Evolutionary conservation across 2,329 filamentous ascomycete genomes (phyloP).

Genomic region (Xylaria hypoxylon): DNA sequence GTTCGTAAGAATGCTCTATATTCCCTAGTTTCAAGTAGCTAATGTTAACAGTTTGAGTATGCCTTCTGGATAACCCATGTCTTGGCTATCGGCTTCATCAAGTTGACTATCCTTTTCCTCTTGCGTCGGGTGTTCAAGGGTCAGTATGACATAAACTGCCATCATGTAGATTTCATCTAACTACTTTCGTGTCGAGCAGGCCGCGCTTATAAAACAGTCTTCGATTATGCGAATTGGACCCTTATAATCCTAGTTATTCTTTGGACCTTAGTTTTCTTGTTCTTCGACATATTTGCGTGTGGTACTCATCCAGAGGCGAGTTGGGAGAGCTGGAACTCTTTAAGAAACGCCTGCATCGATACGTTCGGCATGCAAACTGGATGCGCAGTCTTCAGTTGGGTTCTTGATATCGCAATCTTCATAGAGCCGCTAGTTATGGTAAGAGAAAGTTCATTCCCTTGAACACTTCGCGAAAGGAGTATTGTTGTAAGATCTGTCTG

Average conservation of each 20-base stretch:
- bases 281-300: conserved; percentile 7
- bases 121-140: conserved; percentile 7
- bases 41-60: conserved; percentile 8
- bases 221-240: conserved; percentile 11
- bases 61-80: conserved; percentile 15
- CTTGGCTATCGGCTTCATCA: conserved; percentile 5
- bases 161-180: too few relatives aligned
- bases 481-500: too few relatives aligned
- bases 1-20: too few relatives aligned
- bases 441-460: not conserved
- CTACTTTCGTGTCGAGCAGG: not conserved
- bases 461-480: too few relatives aligned
- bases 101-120: conserved; percentile 1
- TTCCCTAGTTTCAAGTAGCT: too few relatives aligned
- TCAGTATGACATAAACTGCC: not conserved
- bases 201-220: not conserved
- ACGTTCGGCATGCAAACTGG: conserved; percentile 7
- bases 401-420: conserved; percentile 9
- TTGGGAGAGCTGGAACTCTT: not conserved
- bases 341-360: not conserved
- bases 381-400: conserved; percentile 10
- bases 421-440: conserved; percentile 17
- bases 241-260: conserved; percentile 6
- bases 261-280: conserved; percentile 3
- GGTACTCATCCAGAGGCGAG: not conserved